Base-by-base conservation (phyloP, 306 rosid species). In the Geum urbanum region DNA sequence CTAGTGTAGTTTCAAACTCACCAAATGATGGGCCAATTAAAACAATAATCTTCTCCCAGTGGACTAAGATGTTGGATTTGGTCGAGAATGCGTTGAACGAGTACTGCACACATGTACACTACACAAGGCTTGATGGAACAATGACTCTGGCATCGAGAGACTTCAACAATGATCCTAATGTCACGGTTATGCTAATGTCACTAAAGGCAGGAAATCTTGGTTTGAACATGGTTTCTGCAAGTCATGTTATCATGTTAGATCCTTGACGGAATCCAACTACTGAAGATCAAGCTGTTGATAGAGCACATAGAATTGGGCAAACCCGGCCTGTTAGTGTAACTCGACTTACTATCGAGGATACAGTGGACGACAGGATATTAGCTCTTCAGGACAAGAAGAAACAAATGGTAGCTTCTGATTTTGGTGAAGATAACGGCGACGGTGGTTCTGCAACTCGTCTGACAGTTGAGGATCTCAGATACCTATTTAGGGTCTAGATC, bases 261-360 rank as follows among this genome's bases (percentile, higher is more conserved):
- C 97, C 86, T 72, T 92, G 37, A 3, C 4, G 37, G 37, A 32
- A 32, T 32, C 37, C 37, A 32, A 32, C 37, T 32, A 32, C 37
- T 15, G 98, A 92, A 84, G 98, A 92, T 72, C 98, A 92, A 85
- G 97, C 98, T 74, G 54, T 92, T 79, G 97, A 92, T 78, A 86
- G 97, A 73, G 98, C 96, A 61, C 97, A 90, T 77, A 86, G 98
- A 74, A 92, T 92, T 76, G 98, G 98, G 58, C 98, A 92, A 84
- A 92, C 96, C 63, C 96, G 96, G 59, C 96, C 96, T 54, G 98
- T 92, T 71, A 90, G 94, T 40, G 98, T 92, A 69, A 86, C 97
- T 8, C 82, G 97, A 75, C 77, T 92, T 47, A 92, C 98, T 27
- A 81, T 92, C 70, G 88, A 86, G 75, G 86, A 88, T 76, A 92